Base-by-base conservation (phyloP, 1,139 yeast genomes). In the Spencermartinsiella ligniputridi region DNA sequence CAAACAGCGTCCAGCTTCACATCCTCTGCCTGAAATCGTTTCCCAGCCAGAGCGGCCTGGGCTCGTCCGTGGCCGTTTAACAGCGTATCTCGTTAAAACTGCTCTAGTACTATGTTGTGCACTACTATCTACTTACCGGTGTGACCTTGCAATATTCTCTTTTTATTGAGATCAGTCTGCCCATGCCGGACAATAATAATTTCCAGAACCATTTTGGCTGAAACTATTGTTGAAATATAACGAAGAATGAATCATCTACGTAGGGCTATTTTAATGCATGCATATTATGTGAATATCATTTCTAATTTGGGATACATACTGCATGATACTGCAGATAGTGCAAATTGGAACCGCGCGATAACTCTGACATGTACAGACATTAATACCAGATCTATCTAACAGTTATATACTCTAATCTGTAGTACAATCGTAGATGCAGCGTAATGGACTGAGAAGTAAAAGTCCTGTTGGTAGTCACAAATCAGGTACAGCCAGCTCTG, bases 111-210 rank as follows among this genome's bases (percentile, higher is more conserved):
- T 6, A 22, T 22, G 6, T 22, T 22, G 25, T 22, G 25, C 25
- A 22, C 11, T 11, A 6, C 25, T 22, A 22, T 22, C 18, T 17
- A 34, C 48, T 8, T 40, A 45, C 48, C 32, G 3, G 70, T 54
- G 58, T 86, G 95, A 2, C 95, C 95, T 61, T 86, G 95, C 38
- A 86, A 64, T 40, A 83, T 81, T 61, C 79, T 80, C 48, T 73
- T 61, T 18, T 73, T 70, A 60, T 86, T 86, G 60, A 81, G 80
- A 48, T 79, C 80, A 0, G 95, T 86, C 60, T 83, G 92, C 2
- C 95, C 95, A 56, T 86, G 95, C 56, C 95, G 75, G 3, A 86
- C 76, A 2, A 84, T 61, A 52, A 82, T 79, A 1, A 86, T 60
- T 19, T 88, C 69, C 2, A 83, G 64, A 5, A 45, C 46, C 42